A percentile compares a stretch with the other conserved stretches of the same genome.
phyloP scores from a whole-genome alignment of 1,284 basidiomycete genomes.

The Boletus austroedulis region DNA sequence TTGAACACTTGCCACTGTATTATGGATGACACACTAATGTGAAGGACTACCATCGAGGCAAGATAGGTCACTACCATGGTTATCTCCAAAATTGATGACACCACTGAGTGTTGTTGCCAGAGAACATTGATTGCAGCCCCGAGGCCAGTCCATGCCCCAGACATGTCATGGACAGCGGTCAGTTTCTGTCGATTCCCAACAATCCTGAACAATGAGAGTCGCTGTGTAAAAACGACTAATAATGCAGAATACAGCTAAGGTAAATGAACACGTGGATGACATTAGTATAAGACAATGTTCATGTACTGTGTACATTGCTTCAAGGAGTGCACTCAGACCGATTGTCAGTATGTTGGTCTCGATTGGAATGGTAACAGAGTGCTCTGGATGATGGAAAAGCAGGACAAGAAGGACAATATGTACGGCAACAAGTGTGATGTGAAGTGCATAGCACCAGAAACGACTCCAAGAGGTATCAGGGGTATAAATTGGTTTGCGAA shows the following conservation, averaged over 20 bases:
- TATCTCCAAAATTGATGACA: background rate
- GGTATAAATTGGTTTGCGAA: background rate
- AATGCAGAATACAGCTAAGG: background rate
- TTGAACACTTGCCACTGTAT: slow-evolving; percentile 2
- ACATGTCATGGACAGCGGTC: background rate
- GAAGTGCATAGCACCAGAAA: background rate
- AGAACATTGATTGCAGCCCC: background rate
- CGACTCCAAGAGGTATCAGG: background rate
- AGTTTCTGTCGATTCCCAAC: background rate
- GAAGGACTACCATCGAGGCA: background rate
- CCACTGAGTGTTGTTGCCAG: background rate
- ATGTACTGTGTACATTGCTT: background rate
- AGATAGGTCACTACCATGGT: background rate
- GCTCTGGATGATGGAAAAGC: background rate
- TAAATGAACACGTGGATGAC: background rate
- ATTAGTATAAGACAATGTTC: background rate
- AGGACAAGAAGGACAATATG: background rate
- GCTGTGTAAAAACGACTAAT: background rate
- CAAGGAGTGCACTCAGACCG: background rate
- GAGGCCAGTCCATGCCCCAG: background rate
- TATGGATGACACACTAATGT: background rate
- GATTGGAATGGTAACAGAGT: background rate
- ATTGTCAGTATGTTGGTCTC: background rate
- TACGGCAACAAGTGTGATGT: background rate
- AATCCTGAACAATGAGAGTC: background rate